A percentile compares a stretch with the other conserved stretches of the same genome.
phyloP scores from a whole-genome alignment of 208 protist species.

The Sergeia podlipaevii region DNA sequence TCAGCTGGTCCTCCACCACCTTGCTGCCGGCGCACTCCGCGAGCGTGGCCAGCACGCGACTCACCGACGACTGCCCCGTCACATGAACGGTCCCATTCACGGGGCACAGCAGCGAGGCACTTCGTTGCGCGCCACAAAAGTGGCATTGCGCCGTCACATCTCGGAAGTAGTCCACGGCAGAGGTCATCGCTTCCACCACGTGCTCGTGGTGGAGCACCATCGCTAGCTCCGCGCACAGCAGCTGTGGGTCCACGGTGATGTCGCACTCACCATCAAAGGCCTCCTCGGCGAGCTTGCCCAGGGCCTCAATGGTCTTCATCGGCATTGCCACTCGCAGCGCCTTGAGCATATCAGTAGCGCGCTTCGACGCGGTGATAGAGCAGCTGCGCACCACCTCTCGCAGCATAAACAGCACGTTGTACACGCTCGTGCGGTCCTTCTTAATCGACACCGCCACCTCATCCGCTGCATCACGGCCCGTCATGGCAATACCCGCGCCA shows the following conservation, averaged over 20 bases:
- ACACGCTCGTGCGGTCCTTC: constrained; percentile 67
- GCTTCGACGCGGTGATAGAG: constrained; percentile 65
- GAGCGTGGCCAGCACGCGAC: constrained; percentile 72
- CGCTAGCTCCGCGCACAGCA: constrained; percentile 87
- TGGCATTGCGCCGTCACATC: constrained; percentile 71
- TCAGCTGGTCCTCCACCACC: constrained; percentile 65
- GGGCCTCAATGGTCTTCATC: constrained; percentile 72
- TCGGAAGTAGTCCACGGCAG: constrained; percentile 69
- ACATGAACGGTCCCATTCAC: constrained; percentile 82
- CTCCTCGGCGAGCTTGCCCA: constrained; percentile 75
- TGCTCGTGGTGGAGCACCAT: constrained; percentile 89
- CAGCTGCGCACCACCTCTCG: constrained; percentile 86
- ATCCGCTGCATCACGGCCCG: constrained; percentile 54
- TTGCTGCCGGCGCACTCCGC: constrained; percentile 80
- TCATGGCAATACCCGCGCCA: constrained; percentile 85
- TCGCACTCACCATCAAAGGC: constrained; percentile 69
- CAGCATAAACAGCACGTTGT: constrained; percentile 86
- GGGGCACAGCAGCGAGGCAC: constrained; percentile 59
- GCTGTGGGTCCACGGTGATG: constrained; percentile 70
- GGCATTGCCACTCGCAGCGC: constrained; percentile 76
- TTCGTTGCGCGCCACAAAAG: constrained; percentile 64
- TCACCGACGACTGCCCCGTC: constrained; percentile 56
- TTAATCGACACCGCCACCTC: constrained; percentile 71
- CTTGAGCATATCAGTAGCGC: constrained; percentile 81
- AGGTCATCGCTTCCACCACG: constrained; percentile 78